Conservation (phyloP, 2,329 filamentous ascomycete genomes). For the Ophiosphaerella herpotricha region DNA sequence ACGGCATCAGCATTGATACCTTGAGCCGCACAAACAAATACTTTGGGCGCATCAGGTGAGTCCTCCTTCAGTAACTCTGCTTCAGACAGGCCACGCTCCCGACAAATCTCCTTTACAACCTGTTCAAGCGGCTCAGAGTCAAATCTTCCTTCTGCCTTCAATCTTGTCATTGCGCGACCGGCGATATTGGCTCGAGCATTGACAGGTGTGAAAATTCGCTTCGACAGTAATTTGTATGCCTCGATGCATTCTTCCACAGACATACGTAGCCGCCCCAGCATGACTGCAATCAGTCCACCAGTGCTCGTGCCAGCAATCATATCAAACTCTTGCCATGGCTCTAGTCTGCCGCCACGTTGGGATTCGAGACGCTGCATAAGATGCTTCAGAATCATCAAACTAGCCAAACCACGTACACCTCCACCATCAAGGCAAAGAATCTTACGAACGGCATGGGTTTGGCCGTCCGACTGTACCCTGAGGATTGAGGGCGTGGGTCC, state of each 20-base stretch:
- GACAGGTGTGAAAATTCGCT: background rate
- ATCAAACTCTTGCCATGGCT: background rate
- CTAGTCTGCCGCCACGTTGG: too few species aligned
- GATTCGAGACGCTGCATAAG: too few species aligned
- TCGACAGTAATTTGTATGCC: conserved; percentile 3
- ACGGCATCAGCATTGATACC: background rate
- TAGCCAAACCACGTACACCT: too few species aligned
- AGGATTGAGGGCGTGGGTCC: too few species aligned
- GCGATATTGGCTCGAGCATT: background rate
- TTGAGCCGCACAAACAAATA: background rate
- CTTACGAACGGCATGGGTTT: too few species aligned
- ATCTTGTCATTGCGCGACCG: background rate
- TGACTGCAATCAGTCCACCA: conserved; percentile 8
- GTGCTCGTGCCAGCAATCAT: background rate
- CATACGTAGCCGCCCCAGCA: conserved; percentile 14
- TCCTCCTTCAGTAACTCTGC: background rate
- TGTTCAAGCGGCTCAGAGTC: background rate
- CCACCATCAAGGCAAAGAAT: too few species aligned
- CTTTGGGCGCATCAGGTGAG: background rate
- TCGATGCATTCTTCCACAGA: conserved; percentile 5
- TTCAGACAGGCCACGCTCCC: background rate
- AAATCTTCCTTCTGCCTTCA: background rate
- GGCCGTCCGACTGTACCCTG: too few species aligned
- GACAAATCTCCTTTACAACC: background rate
- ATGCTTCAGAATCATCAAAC: too few species aligned